Evolutionary conservation across 73 alveolate genomes (phyloP), one percentile per base, ranked within the genome.

Genomic region (Symbiodinium natans): DNA sequence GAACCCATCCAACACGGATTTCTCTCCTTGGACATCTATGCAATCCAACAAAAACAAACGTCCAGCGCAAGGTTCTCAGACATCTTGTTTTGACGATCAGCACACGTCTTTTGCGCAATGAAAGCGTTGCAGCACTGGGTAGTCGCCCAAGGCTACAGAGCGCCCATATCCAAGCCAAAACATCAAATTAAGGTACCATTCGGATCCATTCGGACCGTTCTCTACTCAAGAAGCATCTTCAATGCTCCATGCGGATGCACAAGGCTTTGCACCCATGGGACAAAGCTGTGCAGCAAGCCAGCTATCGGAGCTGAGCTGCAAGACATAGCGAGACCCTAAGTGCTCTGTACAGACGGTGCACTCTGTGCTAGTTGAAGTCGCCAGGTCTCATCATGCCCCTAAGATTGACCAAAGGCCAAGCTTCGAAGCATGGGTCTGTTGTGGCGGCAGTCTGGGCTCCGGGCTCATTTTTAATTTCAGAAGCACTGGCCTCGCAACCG

Each of bases 361-460:
- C 33, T 27, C n/a, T 13, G 27, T 63, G 10, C 80, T 63, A 63
- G 27, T 63, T 63, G 80, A 63, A 63, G 80, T 63, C 80, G 80
- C 80, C 80, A 4, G 80, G 80, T 63, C 80, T 63, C 80, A 63
- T 63, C 80, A 63, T 63, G 80, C 80, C 80, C 33, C 27, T n/a
- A n/a, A n/a, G n/a, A n/a, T n/a, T n/a, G n/a, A n/a, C n/a, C n/a
- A n/a, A n/a, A n/a, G n/a, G n/a, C n/a, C n/a, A n/a, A n/a, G n/a
- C n/a, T n/a, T n/a, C n/a, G n/a, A n/a, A n/a, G n/a, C n/a, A n/a
- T n/a, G n/a, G n/a, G n/a, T n/a, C n/a, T n/a, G n/a, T n/a, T n/a
- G n/a, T n/a, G n/a, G n/a, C n/a, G n/a, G n/a, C n/a, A n/a, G n/a
- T n/a, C n/a, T n/a, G n/a, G n/a, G 80, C 38, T 36, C 80, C 80